Conservation (phyloP, 371 early-diverging fungal species). For the Blakeslea trispora region DNA sequence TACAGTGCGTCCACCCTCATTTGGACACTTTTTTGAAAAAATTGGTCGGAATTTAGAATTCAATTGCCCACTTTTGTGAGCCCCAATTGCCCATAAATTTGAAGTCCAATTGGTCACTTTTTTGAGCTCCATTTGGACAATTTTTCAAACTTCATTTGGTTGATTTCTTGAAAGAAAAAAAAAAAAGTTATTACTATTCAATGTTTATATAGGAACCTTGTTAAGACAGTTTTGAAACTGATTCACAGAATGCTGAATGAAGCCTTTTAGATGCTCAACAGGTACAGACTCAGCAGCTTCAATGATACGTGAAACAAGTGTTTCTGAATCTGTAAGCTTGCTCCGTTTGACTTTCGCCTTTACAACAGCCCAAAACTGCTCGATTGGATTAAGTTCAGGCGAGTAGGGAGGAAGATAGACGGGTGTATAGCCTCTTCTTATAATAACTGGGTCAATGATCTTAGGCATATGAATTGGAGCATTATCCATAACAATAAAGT, state of each 20-base stretch:
- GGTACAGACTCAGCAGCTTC: background rate
- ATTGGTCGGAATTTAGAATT: no score
- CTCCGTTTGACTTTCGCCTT: constrained; percentile 9
- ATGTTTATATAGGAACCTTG: background rate
- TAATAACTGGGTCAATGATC: constrained; percentile 1
- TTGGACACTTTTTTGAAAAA: no score
- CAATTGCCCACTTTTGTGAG: no score
- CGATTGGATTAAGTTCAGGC: constrained; percentile 6
- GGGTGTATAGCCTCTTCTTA: constrained; percentile 6
- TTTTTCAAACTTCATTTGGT: background rate
- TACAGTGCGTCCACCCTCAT: no score
- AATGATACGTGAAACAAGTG: background rate
- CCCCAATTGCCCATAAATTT: no score
- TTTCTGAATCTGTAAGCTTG: background rate
- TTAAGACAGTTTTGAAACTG: background rate
- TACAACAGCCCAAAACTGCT: constrained; percentile 11
- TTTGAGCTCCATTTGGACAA: background rate
- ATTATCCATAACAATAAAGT: no score
- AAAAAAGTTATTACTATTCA: no score
- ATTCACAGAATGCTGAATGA: constrained; percentile 1
- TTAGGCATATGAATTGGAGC: background rate
- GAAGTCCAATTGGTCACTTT: no score
- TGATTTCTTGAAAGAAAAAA: no score
- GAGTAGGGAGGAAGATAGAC: background rate
- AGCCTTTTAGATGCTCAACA: background rate